Conservation (phyloP, 352 stramenopile species). For the Phytophthora pseudosyringae region DNA sequence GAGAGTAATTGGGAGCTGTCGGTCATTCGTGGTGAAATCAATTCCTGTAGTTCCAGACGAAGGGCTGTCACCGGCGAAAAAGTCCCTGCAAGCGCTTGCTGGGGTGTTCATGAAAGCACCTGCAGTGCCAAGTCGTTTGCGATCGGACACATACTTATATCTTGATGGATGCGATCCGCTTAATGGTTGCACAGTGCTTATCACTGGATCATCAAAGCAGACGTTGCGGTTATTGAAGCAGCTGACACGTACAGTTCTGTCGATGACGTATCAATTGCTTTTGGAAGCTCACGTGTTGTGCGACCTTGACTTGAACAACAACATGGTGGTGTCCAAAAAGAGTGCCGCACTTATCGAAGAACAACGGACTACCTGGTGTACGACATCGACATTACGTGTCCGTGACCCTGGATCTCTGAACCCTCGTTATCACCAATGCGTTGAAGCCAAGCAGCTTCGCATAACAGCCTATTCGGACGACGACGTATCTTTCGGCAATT, state of each 20-base stretch:
- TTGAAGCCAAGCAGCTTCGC: conserved; percentile 69
- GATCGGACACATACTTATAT: conserved; percentile 92
- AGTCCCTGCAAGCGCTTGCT: conserved; percentile 37
- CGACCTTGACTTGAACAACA: conserved; percentile 79
- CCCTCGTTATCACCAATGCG: conserved; percentile 75
- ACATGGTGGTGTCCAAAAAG: conserved; percentile 31
- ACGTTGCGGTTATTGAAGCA: conserved; percentile 94
- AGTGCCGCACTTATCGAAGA: conserved; percentile 29
- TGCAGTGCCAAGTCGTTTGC: conserved; percentile 36
- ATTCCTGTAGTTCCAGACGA: conserved; percentile 54
- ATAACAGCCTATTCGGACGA: conserved; percentile 69
- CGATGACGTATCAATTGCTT: conserved; percentile 95
- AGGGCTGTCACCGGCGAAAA: conserved; percentile 33
- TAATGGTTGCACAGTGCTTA: conserved; percentile 94
- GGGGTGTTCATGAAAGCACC: conserved; percentile 37
- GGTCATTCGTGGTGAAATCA: conserved; percentile 74
- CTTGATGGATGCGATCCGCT: conserved; percentile 95
- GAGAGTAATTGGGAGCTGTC: conserved; percentile 68
- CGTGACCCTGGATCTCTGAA: conserved; percentile 52
- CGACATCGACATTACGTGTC: conserved; percentile 72
- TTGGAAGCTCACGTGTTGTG: conserved; percentile 95
- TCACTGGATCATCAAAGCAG: conserved; percentile 89
- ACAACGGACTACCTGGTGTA: conserved; percentile 68
- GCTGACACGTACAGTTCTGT: conserved; percentile 91
- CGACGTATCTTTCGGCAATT: conserved; percentile 85